Percentiles rank a stretch among this genome's conserved stretches.
phyloP scores from a whole-genome alignment of 495 filamentous ascomycete species.

The Hypoxylon rickii region DNA sequence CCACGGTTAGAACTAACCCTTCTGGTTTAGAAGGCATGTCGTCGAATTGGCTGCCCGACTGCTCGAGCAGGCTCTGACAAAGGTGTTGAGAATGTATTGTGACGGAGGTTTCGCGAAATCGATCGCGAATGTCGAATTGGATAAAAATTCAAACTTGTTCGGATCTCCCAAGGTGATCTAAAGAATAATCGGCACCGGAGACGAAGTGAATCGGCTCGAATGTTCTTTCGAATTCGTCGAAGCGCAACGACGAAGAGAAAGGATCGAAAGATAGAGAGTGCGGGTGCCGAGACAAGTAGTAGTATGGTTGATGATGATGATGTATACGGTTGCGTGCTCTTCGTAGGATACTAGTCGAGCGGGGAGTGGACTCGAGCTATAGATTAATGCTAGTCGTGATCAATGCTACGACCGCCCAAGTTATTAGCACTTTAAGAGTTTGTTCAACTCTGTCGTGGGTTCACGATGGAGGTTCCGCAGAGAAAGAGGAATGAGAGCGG shows the following conservation, averaged over 20 bases:
- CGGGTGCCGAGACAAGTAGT: constrained; percentile 15
- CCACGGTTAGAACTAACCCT: constrained; percentile 77
- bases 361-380: constrained; percentile 9
- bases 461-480: constrained; percentile 25
- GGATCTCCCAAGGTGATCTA: constrained; percentile 3
- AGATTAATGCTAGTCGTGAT: constrained; percentile 32
- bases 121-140: constrained; percentile 36
- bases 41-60: constrained; percentile 33
- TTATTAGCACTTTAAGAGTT: constrained; percentile 25
- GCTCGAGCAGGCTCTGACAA: constrained; percentile 25
- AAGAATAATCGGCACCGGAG: constrained; percentile 31
- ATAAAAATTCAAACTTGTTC: neutral
- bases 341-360: constrained; percentile 13
- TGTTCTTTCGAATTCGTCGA: constrained; percentile 17
- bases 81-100: constrained; percentile 28
- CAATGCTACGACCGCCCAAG: constrained; percentile 26
- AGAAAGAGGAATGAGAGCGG: constrained; percentile 21
- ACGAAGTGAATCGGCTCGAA: constrained; percentile 3
- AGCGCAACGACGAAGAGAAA: constrained; percentile 6
- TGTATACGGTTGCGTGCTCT: constrained; percentile 23
- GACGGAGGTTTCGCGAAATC: constrained; percentile 31
- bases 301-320: constrained; percentile 5
- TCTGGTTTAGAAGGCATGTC: constrained; percentile 56
- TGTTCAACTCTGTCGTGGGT: constrained; percentile 26
- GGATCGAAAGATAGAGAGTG: neutral